A percentile compares a stretch with the other conserved stretches of the same genome.
These are phyloP conservation scores for Aspergillus puulaauensis DNA, from an alignment of 2,329 filamentous ascomycete genomes.

Conservation along the genomic window DNA sequence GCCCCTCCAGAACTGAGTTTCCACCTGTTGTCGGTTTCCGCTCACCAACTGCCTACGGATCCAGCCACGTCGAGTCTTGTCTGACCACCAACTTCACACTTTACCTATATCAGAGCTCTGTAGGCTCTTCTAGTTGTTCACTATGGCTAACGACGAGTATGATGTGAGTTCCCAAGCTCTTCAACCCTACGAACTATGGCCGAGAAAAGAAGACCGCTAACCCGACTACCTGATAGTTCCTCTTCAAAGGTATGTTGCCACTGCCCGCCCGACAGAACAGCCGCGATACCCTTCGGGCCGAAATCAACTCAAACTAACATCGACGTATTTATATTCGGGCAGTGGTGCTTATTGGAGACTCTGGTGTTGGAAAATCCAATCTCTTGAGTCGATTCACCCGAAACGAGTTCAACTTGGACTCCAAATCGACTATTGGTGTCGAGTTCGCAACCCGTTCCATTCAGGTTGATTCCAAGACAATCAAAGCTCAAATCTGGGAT, in stretches of 20 bases:
- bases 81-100: slow-evolving; percentile 18
- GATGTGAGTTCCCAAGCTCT: slow-evolving; percentile 67
- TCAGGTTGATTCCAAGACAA: slow-evolving; percentile 98
- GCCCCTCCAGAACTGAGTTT: slow-evolving; percentile 14
- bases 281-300: slow-evolving; percentile 15
- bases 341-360: slow-evolving; percentile 99
- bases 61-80: slow-evolving; percentile 19
- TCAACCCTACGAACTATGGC: neutral
- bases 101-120: slow-evolving; percentile 20
- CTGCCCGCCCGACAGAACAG: slow-evolving; percentile 20
- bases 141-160: slow-evolving; percentile 99
- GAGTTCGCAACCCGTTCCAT: slow-evolving; percentile 99
- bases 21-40: slow-evolving; percentile 14
- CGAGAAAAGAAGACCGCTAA: slow-evolving; percentile 6
- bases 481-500: slow-evolving; percentile 99
- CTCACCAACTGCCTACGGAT: slow-evolving; percentile 19
- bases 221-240: slow-evolving; percentile 64
- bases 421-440: slow-evolving; percentile 99
- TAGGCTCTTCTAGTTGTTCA: slow-evolving; percentile 24
- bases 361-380: slow-evolving; percentile 99
- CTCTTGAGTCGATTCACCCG: slow-evolving; percentile 98
- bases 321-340: slow-evolving; percentile 21
- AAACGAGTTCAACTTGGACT: slow-evolving; percentile 99
- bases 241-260: slow-evolving; percentile 83
- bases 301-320: slow-evolving; percentile 18